Percentiles rank a stretch among this genome's conserved stretches.
Evolutionary conservation across 2,329 filamentous ascomycete species (phyloP).

Genomic region (Nigrospora osmanthi): DNA sequence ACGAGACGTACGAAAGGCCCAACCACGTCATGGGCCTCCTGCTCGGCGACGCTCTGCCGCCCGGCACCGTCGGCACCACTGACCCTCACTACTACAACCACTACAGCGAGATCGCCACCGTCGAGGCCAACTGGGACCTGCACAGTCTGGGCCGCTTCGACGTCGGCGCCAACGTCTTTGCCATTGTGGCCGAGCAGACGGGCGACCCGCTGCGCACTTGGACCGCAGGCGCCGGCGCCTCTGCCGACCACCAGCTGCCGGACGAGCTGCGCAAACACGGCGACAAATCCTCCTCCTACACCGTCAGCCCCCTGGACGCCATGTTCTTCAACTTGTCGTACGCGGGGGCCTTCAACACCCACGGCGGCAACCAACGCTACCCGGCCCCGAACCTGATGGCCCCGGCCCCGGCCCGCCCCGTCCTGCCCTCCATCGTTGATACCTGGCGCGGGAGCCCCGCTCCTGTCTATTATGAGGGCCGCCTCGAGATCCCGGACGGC

Average conservation of each 20-base stretch:
- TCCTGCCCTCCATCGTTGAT: slow-evolving; percentile 29
- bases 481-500: slow-evolving; percentile 31
- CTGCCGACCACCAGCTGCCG: too few species aligned
- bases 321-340: slow-evolving; percentile 48
- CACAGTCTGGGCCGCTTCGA: slow-evolving; percentile 65
- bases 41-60: slow-evolving; percentile 65
- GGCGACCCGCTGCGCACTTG: slow-evolving; percentile 41
- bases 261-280: too few species aligned
- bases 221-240: slow-evolving; percentile 16
- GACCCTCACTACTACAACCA: slow-evolving; percentile 68
- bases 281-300: too few species aligned
- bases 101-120: slow-evolving; percentile 61
- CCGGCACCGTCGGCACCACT: slow-evolving; percentile 55
- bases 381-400: slow-evolving; percentile 30
- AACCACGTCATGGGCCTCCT: slow-evolving; percentile 67
- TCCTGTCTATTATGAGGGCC: slow-evolving; percentile 33
- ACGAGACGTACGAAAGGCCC: slow-evolving; percentile 55
- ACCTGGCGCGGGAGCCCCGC: slow-evolving; percentile 27
- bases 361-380: slow-evolving; percentile 24
- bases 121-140: slow-evolving; percentile 62
- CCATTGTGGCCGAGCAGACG: slow-evolving; percentile 51
- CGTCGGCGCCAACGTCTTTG: slow-evolving; percentile 63
- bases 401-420: slow-evolving; percentile 15
- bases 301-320: slow-evolving; percentile 18
- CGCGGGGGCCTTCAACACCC: slow-evolving; percentile 37